These are phyloP conservation scores for Ogataea parapolymorpha DNA, from an alignment of 805 yeast species.

Conservation along the genomic window DNA sequence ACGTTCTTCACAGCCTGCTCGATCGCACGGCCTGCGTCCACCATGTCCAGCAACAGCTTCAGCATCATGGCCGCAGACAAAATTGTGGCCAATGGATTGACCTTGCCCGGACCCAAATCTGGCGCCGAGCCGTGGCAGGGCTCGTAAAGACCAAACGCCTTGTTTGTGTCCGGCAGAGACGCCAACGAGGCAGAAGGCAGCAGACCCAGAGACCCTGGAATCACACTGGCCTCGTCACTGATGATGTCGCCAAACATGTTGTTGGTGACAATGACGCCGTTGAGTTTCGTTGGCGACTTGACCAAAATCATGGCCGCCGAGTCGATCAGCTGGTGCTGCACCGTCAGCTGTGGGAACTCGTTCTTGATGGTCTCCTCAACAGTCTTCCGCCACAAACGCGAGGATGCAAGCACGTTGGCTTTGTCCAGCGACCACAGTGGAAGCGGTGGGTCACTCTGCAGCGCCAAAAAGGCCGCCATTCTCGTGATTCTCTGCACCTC, in stretches of 20 bases:
- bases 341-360: conserved; percentile 85
- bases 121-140: conserved; percentile 99
- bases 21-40: conserved; percentile 80
- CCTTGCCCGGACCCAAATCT: conserved; percentile 81
- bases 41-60: conserved; percentile 78
- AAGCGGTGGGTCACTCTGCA: conserved; percentile 88
- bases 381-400: conserved; percentile 94
- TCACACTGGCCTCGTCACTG: conserved; percentile 96
- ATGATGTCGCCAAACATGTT: conserved; percentile 99
- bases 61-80: conserved; percentile 97
- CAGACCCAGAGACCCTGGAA: conserved; percentile 95
- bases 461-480: conserved; percentile 97
- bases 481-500: conserved; percentile 95
- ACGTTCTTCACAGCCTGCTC: conserved; percentile 85
- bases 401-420: conserved; percentile 95
- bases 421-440: conserved; percentile 96
- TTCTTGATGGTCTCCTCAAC: conserved; percentile 78
- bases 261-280: conserved; percentile 88
- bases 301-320: conserved; percentile 98
- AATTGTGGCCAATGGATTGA: conserved; percentile 93
- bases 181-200: conserved; percentile 96
- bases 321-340: conserved; percentile 94
- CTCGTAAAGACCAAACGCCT: conserved; percentile 94
- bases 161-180: conserved; percentile 92
- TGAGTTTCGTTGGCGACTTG: conserved; percentile 84